Percentiles rank a stretch among this genome's conserved stretches.
phyloP scores from a whole-genome alignment of 176 grass and related monocot genomes.

The Bolboschoenus planiculmis region DNA sequence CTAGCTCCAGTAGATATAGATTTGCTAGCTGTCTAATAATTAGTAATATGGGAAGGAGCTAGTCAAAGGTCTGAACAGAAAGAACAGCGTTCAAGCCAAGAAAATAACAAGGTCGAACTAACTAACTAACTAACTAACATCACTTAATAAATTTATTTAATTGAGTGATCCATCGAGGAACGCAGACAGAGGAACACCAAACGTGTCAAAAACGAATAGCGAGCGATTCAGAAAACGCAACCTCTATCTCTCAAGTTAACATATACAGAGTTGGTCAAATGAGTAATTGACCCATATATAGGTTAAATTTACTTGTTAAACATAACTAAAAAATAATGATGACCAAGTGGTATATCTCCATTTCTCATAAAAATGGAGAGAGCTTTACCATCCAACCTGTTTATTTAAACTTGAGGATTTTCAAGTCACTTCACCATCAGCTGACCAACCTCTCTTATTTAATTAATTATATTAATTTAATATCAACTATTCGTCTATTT shows the following conservation, averaged over 20 bases:
- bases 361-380: background rate
- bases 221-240: background rate
- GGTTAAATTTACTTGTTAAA: background rate
- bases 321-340: background rate
- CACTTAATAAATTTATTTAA: background rate
- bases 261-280: background rate
- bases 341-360: background rate
- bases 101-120: no score
- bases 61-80: no score
- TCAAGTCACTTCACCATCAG: background rate
- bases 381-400: background rate
- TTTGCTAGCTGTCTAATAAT: no score
- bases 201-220: background rate
- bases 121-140: background rate
- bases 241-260: background rate
- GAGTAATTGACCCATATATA: no score
- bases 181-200: background rate
- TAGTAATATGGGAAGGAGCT: no score
- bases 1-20: no score
- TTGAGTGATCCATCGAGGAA: background rate
- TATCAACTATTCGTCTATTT: background rate
- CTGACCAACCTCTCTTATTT: conserved; percentile 22
- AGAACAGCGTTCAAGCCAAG: no score
- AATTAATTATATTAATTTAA: background rate
- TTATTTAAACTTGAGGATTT: background rate